These are phyloP conservation scores for Olyra latifolia DNA, from an alignment of 176 grass and related monocot species.

Conservation along the genomic window DNA sequence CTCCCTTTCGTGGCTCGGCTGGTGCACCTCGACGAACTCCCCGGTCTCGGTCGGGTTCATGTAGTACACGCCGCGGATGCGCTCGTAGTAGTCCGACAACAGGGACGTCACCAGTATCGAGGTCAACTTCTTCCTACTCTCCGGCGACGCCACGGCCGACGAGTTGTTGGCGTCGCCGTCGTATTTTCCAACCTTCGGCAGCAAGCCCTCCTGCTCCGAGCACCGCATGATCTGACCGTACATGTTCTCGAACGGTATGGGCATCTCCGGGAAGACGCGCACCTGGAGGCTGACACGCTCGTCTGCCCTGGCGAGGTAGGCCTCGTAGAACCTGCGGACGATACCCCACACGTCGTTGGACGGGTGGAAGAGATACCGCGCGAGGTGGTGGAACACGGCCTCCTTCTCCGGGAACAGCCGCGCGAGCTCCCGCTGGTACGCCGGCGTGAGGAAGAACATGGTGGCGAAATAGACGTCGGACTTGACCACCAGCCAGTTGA, in stretches of 20 bases:
- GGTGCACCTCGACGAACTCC: conserved; percentile 50
- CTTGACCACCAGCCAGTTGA: conserved; percentile 74
- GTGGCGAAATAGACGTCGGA: conserved; percentile 76
- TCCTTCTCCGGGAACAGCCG: conserved; percentile 73
- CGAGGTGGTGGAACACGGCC: conserved; percentile 74
- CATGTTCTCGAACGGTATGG: conserved; percentile 51
- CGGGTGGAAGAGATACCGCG: conserved; percentile 71
- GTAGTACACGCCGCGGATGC: conserved; percentile 56
- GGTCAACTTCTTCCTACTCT: conserved; percentile 35
- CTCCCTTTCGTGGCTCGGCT: conserved; percentile 57
- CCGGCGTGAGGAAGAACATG: conserved; percentile 64
- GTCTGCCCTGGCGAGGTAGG: conserved; percentile 58
- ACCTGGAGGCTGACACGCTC: conserved; percentile 66
- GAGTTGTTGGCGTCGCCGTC: neutral
- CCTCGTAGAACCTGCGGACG: conserved; percentile 41
- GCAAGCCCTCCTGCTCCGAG: conserved; percentile 40
- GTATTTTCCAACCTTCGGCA: conserved; percentile 25
- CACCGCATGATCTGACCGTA: conserved; percentile 55
- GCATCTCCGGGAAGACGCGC: conserved; percentile 43
- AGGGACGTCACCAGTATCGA: conserved; percentile 60
- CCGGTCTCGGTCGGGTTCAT: conserved; percentile 39
- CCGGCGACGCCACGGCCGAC: neutral
- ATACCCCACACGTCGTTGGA: conserved; percentile 72
- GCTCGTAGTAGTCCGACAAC: conserved; percentile 53
- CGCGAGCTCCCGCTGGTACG: too few relatives aligned